These are phyloP conservation scores for Allium sativum DNA, from an alignment of 106 monocot genomes.

Conservation along the genomic window DNA sequence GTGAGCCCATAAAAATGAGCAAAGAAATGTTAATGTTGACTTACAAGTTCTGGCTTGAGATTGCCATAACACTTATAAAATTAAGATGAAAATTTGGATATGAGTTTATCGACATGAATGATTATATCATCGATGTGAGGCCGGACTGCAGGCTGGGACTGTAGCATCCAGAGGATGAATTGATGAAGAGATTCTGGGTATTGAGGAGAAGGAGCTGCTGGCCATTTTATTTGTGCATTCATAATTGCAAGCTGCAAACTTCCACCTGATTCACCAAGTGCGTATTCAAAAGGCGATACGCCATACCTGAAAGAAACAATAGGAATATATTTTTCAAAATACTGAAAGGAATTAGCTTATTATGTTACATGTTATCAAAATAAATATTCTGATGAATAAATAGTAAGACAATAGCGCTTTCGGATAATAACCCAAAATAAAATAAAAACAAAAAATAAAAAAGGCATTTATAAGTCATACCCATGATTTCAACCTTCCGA, in stretches of 20 bases:
- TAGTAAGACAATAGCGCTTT: too few species aligned
- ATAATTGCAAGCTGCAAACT: conserved; percentile 71
- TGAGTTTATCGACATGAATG: conserved; percentile 88
- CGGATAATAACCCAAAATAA: too few species aligned
- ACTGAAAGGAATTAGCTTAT: too few species aligned
- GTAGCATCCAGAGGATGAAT: conserved; percentile 86
- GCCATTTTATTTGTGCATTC: conserved; percentile 83
- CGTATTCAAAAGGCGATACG: conserved; percentile 89
- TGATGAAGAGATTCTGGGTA: conserved; percentile 77
- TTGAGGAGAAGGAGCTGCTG: conserved; percentile 40
- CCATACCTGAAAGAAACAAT: conserved; percentile 4
- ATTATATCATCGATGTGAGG: conserved; percentile 74
- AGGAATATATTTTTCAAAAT: too few species aligned
- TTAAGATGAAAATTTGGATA: conserved; percentile 49
- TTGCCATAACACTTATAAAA: background rate
- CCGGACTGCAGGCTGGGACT: conserved; percentile 67
- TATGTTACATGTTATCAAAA: too few species aligned
- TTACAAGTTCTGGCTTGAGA: too few species aligned
- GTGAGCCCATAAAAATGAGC: too few species aligned
- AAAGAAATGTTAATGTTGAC: too few species aligned
- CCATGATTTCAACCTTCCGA: too few species aligned
- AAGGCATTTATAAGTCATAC: too few species aligned
- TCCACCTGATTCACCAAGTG: conserved; percentile 68
- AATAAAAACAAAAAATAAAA: too few species aligned
- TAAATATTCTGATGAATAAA: too few species aligned